Conservation (phyloP, 2,329 filamentous ascomycete species). For the Pestalotiopsis sp. region DNA sequence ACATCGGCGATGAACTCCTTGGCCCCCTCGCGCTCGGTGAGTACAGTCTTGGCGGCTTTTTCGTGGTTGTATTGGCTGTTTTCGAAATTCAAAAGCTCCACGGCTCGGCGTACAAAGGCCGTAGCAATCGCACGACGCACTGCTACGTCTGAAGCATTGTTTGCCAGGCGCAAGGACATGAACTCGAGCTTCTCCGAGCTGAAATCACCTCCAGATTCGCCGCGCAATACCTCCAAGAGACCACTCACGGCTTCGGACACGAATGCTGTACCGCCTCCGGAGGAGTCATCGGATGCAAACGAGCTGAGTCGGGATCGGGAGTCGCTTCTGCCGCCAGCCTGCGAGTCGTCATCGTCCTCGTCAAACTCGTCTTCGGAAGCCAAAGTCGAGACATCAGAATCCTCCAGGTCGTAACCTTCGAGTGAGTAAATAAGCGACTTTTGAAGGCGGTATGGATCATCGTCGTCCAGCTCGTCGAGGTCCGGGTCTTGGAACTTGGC, state of each 20-base stretch:
- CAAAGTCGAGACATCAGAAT: slow-evolving; percentile 59
- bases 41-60: slow-evolving; percentile 65
- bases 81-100: slow-evolving; percentile 62
- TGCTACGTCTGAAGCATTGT: slow-evolving; percentile 86
- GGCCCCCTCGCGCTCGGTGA: slow-evolving; percentile 57
- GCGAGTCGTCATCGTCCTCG: slow-evolving; percentile 66
- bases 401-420: slow-evolving; percentile 54
- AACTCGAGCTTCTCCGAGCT: slow-evolving; percentile 85
- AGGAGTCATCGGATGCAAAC: slow-evolving; percentile 73
- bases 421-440: slow-evolving; percentile 58
- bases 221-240: slow-evolving; percentile 82
- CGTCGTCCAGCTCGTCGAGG: slow-evolving; percentile 51
- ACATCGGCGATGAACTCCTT: slow-evolving; percentile 60
- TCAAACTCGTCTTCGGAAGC: slow-evolving; percentile 69
- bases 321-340: slow-evolving; percentile 55
- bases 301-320: slow-evolving; percentile 70
- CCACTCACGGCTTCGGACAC: slow-evolving; percentile 85
- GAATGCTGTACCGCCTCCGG: slow-evolving; percentile 64
- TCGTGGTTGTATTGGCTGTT: slow-evolving; percentile 58
- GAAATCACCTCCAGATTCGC: slow-evolving; percentile 71
- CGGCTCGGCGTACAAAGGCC: slow-evolving; percentile 81
- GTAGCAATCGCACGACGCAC: slow-evolving; percentile 85
- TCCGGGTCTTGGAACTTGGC: slow-evolving; percentile 49
- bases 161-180: slow-evolving; percentile 87
- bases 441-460: slow-evolving; percentile 55